phyloP scores from a whole-genome alignment of 169 alveolate genomes.

The Plasmodium gallinaceum region DNA sequence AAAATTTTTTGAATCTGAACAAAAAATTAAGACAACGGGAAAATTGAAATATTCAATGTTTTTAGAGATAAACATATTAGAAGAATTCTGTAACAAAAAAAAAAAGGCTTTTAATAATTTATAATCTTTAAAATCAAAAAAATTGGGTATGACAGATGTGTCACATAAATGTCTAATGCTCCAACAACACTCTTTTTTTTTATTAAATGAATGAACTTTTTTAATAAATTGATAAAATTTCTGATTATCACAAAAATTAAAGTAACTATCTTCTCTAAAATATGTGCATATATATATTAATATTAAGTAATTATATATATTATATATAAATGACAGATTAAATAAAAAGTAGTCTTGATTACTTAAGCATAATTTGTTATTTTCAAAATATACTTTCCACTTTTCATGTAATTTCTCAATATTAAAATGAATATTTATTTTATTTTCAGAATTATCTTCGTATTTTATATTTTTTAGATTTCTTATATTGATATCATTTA shows the following conservation, averaged over 20 bases:
- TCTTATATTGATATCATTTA: too few relatives aligned
- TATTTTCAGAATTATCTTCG: conserved; percentile 15
- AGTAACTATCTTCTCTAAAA: conserved; percentile 33
- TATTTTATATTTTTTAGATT: background rate
- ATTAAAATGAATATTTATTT: conserved; percentile 7
- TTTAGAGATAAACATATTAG: conserved; percentile 59
- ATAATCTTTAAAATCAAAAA: conserved; percentile 57
- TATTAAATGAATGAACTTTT: conserved; percentile 20
- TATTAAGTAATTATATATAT: conserved; percentile 66
- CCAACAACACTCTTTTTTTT: conserved; percentile 8
- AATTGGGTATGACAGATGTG: conserved; percentile 42
- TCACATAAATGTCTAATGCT: background rate
- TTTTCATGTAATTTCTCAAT: conserved; percentile 24
- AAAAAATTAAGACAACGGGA: conserved; percentile 56
- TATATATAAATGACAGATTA: conserved; percentile 56
- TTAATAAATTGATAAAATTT: conserved; percentile 58
- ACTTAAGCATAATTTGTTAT: conserved; percentile 8
- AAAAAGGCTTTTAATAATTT: conserved; percentile 52
- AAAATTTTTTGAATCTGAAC: conserved; percentile 69
- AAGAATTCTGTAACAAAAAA: conserved; percentile 44
- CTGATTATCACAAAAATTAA: conserved; percentile 32
- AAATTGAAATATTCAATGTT: conserved; percentile 45
- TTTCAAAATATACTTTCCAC: conserved; percentile 60
- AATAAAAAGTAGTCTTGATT: conserved; percentile 47
- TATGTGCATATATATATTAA: conserved; percentile 49